These are phyloP conservation scores for Gyrodon lividus DNA, from an alignment of 768 basidiomycete species.

Conservation along the genomic window DNA sequence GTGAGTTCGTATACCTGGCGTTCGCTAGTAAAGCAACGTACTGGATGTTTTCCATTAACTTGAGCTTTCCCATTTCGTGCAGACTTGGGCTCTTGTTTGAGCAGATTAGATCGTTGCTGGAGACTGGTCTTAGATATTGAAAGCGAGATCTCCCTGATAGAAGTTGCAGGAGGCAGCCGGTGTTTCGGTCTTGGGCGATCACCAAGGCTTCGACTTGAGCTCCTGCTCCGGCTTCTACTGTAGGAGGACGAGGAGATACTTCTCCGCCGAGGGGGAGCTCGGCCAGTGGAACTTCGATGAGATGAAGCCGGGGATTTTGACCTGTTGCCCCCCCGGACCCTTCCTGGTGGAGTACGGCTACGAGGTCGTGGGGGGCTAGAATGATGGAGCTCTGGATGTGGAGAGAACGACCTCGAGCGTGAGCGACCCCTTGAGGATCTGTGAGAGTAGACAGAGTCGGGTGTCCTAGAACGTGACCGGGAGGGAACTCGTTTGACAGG, in stretches of 20 bases:
- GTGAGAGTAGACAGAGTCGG: conserved; percentile 63
- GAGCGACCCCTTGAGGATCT: conserved; percentile 67
- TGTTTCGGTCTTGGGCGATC: conserved; percentile 57
- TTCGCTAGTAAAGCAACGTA: conserved; percentile 11
- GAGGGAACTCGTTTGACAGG: conserved; percentile 41
- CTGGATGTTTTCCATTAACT: conserved; percentile 39
- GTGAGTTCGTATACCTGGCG: conserved; percentile 7
- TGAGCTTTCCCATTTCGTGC: conserved; percentile 37
- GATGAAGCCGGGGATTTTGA: conserved; percentile 46
- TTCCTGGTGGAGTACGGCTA: conserved; percentile 51
- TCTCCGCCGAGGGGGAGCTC: conserved; percentile 37
- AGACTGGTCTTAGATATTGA: conserved; percentile 31
- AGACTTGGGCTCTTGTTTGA: conserved; percentile 22
- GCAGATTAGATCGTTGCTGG: conserved; percentile 21
- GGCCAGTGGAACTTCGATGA: conserved; percentile 37
- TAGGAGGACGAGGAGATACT: conserved; percentile 59
- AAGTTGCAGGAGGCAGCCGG: conserved; percentile 53
- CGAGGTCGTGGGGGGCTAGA: conserved; percentile 46
- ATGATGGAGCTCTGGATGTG: conserved; percentile 54
- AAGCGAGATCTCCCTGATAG: conserved; percentile 35
- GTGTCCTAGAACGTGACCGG: conserved; percentile 52
- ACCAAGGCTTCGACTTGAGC: conserved; percentile 52
- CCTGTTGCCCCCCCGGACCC: conserved; percentile 28
- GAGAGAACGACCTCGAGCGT: conserved; percentile 58
- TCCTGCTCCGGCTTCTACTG: conserved; percentile 54